Evolutionary conservation across 495 filamentous ascomycete species (phyloP).

Genomic region (Clavariopsis aquatica): DNA sequence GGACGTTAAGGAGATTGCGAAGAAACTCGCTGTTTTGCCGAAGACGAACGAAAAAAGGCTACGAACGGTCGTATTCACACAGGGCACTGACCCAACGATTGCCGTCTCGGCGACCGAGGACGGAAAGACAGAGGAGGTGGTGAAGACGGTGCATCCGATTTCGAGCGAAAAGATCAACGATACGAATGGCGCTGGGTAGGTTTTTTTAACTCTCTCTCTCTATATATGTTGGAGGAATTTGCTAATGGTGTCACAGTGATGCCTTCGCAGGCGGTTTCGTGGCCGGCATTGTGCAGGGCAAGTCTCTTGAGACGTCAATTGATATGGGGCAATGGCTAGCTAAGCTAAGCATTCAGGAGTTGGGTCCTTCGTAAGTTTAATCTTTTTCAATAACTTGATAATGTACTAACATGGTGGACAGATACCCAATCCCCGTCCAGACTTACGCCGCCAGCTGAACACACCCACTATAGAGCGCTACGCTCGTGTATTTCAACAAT

Average conservation of each 20-base stretch:
- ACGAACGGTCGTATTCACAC: constrained; percentile 85
- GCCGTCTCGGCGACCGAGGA: constrained; percentile 63
- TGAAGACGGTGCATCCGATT: constrained; percentile 79
- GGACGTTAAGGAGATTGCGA: constrained; percentile 84
- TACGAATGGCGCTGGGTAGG: constrained; percentile 89
- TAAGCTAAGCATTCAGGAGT: constrained; percentile 83
- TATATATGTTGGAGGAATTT: background rate
- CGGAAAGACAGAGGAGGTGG: constrained; percentile 68
- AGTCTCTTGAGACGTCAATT: constrained; percentile 70
- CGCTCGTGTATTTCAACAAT: constrained; percentile 41
- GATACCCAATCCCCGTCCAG: constrained; percentile 83
- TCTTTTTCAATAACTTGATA: background rate
- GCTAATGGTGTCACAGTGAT: constrained; percentile 57
- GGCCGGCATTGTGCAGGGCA: constrained; percentile 83
- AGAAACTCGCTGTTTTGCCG: constrained; percentile 78
- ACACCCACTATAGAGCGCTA: background rate
- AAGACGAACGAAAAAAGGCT: constrained; percentile 83
- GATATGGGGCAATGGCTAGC: constrained; percentile 97
- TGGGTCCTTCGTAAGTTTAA: constrained; percentile 79
- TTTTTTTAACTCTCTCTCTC: constrained; percentile 18
- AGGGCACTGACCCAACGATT: constrained; percentile 86
- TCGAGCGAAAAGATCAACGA: constrained; percentile 76
- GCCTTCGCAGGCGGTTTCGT: constrained; percentile 94
- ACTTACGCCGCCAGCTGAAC: constrained; percentile 55
- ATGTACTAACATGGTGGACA: constrained; percentile 38